Evolutionary conservation across 345 rosid species (phyloP).

Genomic region (Salix dunnii): DNA sequence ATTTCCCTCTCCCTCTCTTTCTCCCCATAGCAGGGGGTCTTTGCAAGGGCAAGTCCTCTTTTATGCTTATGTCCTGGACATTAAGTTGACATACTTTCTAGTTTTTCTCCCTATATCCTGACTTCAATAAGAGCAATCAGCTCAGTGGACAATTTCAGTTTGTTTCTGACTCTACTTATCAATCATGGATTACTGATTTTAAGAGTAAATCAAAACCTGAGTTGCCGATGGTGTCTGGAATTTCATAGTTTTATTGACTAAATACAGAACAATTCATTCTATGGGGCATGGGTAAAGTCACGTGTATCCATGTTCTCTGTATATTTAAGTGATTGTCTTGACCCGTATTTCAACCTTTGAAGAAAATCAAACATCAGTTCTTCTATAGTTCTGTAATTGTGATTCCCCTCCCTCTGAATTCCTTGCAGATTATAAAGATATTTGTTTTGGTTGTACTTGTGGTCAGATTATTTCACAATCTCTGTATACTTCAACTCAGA

Average conservation of each 20-base stretch:
- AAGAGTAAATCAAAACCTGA: background rate
- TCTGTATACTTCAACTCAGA: background rate
- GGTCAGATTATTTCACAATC: background rate
- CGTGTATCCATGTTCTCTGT: background rate
- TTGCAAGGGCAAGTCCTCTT: background rate
- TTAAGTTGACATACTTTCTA: background rate
- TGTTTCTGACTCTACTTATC: background rate
- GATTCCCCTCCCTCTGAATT: background rate
- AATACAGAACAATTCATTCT: background rate
- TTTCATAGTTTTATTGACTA: background rate
- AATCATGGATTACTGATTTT: background rate
- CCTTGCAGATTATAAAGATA: background rate
- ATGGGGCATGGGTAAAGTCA: background rate
- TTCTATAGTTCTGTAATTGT: background rate
- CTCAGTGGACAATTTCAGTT: background rate
- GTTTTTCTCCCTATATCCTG: background rate
- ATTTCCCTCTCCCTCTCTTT: background rate
- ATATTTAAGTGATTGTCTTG: too few relatives aligned
- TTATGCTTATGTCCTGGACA: background rate
- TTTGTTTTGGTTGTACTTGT: background rate
- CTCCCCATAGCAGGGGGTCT: too few relatives aligned
- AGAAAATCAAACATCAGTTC: too few relatives aligned
- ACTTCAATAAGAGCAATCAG: background rate
- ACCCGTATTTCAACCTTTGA: too few relatives aligned
- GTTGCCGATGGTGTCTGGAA: background rate